phyloP scores from a whole-genome alignment of 352 stramenopile species.

The Phytopythium cucurbitacearum region DNA sequence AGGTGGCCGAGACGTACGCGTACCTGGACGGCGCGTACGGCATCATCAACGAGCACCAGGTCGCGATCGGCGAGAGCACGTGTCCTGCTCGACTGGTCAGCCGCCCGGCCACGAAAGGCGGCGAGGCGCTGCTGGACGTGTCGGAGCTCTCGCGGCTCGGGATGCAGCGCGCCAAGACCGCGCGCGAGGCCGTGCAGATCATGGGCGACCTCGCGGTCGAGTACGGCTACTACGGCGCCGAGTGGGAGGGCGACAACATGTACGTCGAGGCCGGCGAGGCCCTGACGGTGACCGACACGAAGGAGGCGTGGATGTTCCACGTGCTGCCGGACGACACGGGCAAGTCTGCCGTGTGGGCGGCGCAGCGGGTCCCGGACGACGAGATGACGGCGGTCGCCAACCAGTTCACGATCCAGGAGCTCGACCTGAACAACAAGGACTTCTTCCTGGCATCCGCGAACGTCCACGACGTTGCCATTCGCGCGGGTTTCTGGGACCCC shows the following conservation, averaged over 20 bases:
- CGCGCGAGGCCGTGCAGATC: conserved; percentile 77
- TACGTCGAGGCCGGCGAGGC: conserved; percentile 85
- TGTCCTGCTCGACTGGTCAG: conserved; percentile 61
- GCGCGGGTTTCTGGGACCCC: conserved; percentile 72
- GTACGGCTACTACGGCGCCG: conserved; percentile 92
- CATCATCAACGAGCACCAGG: conserved; percentile 81
- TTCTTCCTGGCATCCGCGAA: conserved; percentile 90
- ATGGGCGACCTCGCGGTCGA: conserved; percentile 92
- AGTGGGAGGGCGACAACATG: conserved; percentile 60
- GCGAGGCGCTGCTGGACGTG: conserved; percentile 88
- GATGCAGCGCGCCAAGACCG: conserved; percentile 80
- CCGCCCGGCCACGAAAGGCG: conserved; percentile 58
- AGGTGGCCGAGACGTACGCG: conserved; percentile 59
- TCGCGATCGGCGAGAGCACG: conserved; percentile 81
- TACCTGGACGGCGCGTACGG: conserved; percentile 81
- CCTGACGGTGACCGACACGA: conserved; percentile 87
- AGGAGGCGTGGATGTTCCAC: conserved; percentile 95
- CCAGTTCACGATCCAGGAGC: conserved; percentile 92
- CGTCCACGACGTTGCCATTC: conserved; percentile 82
- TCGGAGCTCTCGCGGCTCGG: conserved; percentile 84
- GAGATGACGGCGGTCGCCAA: conserved; percentile 89
- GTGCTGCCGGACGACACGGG: conserved; percentile 93
- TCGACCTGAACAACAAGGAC: conserved; percentile 69
- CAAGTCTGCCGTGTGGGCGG: conserved; percentile 90
- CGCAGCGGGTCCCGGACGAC: conserved; percentile 88